Evolutionary conservation across 352 stramenopile genomes (phyloP).

Genomic region (Thraustochytrium sp.): DNA sequence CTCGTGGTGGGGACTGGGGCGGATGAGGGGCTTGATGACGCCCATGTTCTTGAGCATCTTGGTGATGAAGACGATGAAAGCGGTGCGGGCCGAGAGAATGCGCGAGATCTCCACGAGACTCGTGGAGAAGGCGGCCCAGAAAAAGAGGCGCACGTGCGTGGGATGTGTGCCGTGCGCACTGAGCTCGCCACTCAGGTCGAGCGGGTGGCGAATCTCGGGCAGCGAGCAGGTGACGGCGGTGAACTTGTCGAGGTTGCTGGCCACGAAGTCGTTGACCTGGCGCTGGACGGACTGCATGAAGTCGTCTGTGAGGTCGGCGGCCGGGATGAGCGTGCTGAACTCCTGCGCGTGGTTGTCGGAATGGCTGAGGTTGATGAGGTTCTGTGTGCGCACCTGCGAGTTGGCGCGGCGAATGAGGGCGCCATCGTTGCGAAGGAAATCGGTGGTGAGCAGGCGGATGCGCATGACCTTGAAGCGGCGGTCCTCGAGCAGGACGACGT

Average conservation of each 20-base stretch:
- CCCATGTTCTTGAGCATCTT: no score
- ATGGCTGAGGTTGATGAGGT: background rate
- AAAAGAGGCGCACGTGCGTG: background rate
- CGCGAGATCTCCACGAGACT: no score
- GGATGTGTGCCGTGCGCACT: background rate
- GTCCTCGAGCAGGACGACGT: background rate
- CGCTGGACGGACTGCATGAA: background rate
- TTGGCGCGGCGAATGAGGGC: constrained; percentile 20
- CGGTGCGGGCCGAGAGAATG: no score
- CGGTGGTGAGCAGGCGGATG: constrained; percentile 9
- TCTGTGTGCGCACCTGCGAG: background rate
- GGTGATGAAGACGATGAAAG: no score
- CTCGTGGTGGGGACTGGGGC: no score
- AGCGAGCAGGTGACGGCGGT: background rate
- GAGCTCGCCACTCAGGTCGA: background rate
- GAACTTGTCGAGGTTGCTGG: background rate
- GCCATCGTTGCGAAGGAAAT: constrained; percentile 20
- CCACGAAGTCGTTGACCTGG: background rate
- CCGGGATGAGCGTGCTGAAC: background rate
- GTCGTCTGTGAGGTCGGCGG: background rate
- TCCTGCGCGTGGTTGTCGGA: background rate
- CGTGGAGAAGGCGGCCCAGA: constrained; percentile 3
- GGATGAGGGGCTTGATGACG: no score
- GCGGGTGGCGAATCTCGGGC: background rate
- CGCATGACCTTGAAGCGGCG: background rate